A percentile compares a stretch with the other conserved stretches of the same genome.
Conservation (phyloP, 371 early-diverging fungal genomes). For the Apophysomyces variabilis region DNA sequence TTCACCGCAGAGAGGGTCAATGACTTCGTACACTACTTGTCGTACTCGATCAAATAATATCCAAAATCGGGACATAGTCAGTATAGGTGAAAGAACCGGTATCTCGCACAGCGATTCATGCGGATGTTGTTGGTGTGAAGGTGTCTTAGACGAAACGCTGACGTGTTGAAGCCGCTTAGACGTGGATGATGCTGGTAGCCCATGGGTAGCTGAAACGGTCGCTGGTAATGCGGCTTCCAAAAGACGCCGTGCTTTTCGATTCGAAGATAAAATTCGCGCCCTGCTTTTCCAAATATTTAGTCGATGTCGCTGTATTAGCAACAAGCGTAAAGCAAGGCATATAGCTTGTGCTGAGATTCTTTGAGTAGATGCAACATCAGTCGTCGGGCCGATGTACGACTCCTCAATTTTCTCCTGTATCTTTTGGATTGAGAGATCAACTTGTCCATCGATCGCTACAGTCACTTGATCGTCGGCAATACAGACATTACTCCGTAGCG, state of each 20-base stretch:
- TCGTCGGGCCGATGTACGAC: background rate
- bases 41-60: conserved; percentile 49
- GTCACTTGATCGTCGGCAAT: conserved; percentile 60
- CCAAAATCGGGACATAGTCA: conserved; percentile 47
- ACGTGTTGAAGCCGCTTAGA: conserved; percentile 13
- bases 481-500: conserved; percentile 48
- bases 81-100: conserved; percentile 38
- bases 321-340: conserved; percentile 37
- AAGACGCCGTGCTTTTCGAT: conserved; percentile 35
- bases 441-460: conserved; percentile 58
- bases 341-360: conserved; percentile 34
- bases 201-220: conserved; percentile 3
- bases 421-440: conserved; percentile 49
- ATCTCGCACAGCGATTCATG: conserved; percentile 19
- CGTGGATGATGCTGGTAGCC: background rate
- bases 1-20: conserved; percentile 38
- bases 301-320: conserved; percentile 46
- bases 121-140: background rate
- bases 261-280: conserved; percentile 36
- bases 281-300: conserved; percentile 43
- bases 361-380: conserved; percentile 12
- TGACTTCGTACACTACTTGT: conserved; percentile 32
- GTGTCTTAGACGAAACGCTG: background rate
- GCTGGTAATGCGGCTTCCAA: conserved; percentile 15
- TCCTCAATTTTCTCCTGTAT: conserved; percentile 8